Percentiles rank a stretch among this genome's conserved stretches.
Evolutionary conservation across 352 stramenopile species (phyloP).

Genomic region (Thraustochytrium sp.): DNA sequence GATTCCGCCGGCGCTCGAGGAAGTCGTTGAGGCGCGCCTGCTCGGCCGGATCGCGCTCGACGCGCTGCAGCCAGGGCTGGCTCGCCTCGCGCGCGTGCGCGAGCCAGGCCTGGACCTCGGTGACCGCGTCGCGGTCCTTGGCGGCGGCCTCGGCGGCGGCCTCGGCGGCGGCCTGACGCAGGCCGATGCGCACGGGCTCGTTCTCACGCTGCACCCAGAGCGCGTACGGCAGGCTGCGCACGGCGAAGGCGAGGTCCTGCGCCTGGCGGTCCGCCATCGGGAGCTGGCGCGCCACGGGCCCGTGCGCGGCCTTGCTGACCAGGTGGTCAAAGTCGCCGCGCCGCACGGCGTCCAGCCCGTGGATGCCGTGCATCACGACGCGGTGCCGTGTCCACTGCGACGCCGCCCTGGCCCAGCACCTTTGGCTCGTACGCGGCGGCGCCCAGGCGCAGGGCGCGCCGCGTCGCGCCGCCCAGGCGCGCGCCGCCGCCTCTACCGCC

Average conservation of each 20-base stretch:
- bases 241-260: conserved; percentile 11
- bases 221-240: not conserved
- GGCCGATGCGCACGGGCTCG: not conserved
- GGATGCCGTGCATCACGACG: conserved; percentile 16
- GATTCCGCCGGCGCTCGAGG: not conserved
- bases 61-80: not conserved
- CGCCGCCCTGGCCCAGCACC: no score
- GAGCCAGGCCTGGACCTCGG: not conserved
- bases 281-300: not conserved
- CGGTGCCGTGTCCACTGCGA: not conserved
- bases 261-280: not conserved
- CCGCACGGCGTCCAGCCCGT: conserved; percentile 15
- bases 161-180: not conserved
- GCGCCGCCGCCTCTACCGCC: no score
- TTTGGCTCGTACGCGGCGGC: no score
- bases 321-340: not conserved
- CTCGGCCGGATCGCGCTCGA: not conserved
- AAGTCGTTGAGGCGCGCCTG: not conserved
- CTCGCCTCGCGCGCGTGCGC: not conserved
- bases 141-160: not conserved
- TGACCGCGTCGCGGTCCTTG: not conserved
- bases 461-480: no score
- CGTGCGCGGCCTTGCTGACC: not conserved
- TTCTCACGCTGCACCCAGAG: not conserved
- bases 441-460: no score